These are phyloP conservation scores for Canariomyces notabilis DNA, from an alignment of 2,329 filamentous ascomycete species.

Conservation along the genomic window DNA sequence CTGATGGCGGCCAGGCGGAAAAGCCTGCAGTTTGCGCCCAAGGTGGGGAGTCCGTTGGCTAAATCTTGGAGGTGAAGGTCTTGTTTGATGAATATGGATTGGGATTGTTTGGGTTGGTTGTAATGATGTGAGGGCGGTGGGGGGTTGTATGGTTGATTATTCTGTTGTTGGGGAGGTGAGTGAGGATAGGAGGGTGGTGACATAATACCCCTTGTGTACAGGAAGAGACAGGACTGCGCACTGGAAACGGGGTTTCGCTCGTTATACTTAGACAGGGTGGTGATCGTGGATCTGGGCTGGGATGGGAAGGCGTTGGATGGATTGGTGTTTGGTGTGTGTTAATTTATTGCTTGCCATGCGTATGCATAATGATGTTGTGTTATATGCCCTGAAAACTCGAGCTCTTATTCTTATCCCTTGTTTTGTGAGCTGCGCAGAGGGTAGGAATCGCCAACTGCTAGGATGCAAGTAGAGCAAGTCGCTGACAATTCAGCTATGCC, in stretches of 20 bases:
- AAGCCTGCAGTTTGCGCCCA: slow-evolving; percentile 73
- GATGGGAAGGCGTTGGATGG: neutral
- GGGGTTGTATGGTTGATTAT: neutral
- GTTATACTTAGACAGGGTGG: neutral
- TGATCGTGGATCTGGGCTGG: neutral
- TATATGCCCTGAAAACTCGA: no score
- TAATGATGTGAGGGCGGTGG: neutral
- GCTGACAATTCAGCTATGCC: no score
- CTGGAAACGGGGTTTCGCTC: neutral
- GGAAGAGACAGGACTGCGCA: neutral
- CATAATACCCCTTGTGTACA: neutral
- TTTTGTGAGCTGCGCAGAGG: no score
- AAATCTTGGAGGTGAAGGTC: slow-evolving; percentile 43
- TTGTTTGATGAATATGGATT: neutral
- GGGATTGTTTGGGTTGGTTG: neutral
- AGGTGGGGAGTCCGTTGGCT: slow-evolving; percentile 66
- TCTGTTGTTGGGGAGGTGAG: neutral
- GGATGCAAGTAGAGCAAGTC: no score
- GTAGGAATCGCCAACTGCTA: no score
- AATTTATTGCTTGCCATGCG: no score
- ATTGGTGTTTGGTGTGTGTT: neutral
- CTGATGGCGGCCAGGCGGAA: slow-evolving; percentile 69
- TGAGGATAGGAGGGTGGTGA: neutral
- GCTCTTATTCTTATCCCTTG: no score
- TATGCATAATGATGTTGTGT: no score